A percentile compares a stretch with the other conserved stretches of the same genome.
Evolutionary conservation across 345 rosid species (phyloP).

Genomic region (Microcos paniculata): DNA sequence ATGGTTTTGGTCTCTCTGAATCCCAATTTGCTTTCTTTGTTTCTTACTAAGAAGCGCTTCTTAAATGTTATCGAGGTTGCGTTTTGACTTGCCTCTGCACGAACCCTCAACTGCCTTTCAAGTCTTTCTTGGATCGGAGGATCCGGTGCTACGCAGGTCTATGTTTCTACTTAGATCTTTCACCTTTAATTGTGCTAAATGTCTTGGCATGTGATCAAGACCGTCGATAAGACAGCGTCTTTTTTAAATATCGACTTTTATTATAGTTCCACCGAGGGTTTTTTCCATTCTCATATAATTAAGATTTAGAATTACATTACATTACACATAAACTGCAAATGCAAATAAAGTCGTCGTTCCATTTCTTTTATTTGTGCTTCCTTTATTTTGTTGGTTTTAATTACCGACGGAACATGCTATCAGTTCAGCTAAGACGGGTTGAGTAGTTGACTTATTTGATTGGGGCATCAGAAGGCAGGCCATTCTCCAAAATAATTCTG

Average conservation of each 20-base stretch:
- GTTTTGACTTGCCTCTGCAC: conserved; percentile 31
- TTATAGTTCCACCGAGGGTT: too few species aligned
- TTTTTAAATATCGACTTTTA: not conserved
- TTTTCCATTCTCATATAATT: too few species aligned
- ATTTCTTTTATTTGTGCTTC: too few species aligned
- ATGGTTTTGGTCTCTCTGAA: conserved; percentile 13
- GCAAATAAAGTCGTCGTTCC: too few species aligned
- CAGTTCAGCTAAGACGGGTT: too few species aligned
- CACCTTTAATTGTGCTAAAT: not conserved
- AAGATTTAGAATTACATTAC: too few species aligned
- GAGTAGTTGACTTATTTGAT: too few species aligned
- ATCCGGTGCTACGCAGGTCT: conserved; percentile 18
- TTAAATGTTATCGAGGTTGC: conserved; percentile 24
- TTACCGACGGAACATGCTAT: too few species aligned
- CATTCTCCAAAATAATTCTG: too few species aligned
- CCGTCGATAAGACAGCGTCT: not conserved
- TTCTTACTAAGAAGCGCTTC: conserved; percentile 17
- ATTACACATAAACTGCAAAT: too few species aligned
- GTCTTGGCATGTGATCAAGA: not conserved
- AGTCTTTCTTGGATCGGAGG: conserved; percentile 21
- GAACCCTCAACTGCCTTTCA: conserved; percentile 30
- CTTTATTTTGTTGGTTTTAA: too few species aligned
- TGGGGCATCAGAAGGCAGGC: too few species aligned
- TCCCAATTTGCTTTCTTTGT: conserved; percentile 7
- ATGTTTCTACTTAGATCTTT: conserved; percentile 1